Conservation (phyloP, 2,329 filamentous ascomycete species). For the Byssochlamys sp. region DNA sequence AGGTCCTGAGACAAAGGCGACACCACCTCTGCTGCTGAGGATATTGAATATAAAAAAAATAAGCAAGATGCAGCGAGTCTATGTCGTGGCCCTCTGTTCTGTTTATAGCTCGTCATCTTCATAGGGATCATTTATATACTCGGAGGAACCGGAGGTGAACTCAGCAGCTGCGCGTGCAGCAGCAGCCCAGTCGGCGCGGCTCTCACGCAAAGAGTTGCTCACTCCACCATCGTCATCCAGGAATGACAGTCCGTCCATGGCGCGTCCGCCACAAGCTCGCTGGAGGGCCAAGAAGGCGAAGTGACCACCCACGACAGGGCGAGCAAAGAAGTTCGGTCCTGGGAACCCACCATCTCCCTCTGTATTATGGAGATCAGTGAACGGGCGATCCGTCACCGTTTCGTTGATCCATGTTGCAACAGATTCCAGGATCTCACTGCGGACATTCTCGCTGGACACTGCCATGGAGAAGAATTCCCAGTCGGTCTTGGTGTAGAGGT, state of each 20-base stretch:
- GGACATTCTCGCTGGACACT: conserved; percentile 58
- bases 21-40: not conserved
- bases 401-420: conserved; percentile 78
- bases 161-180: conserved; percentile 17
- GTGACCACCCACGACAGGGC: conserved; percentile 75
- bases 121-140: not conserved
- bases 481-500: conserved; percentile 79
- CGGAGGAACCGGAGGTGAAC: conserved; percentile 1
- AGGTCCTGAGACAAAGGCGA: not conserved
- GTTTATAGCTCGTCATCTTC: not conserved
- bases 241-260: conserved; percentile 48
- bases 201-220: not conserved
- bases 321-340: conserved; percentile 64
- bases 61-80: not conserved
- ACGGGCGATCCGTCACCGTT: conserved; percentile 63
- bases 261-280: conserved; percentile 64
- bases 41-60: not conserved
- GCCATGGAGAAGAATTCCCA: conserved; percentile 87
- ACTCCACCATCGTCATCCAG: conserved; percentile 25
- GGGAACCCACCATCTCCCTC: conserved; percentile 68
- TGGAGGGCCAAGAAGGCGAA: conserved; percentile 78
- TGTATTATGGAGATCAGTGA: conserved; percentile 75
- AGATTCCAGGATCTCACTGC: conserved; percentile 61
- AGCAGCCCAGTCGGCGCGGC: conserved; percentile 2
- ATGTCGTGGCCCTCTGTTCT: not conserved